Percentiles rank a stretch among this genome's conserved stretches.
Conservation (phyloP, 768 basidiomycete species). For the Hericium alpestre region DNA sequence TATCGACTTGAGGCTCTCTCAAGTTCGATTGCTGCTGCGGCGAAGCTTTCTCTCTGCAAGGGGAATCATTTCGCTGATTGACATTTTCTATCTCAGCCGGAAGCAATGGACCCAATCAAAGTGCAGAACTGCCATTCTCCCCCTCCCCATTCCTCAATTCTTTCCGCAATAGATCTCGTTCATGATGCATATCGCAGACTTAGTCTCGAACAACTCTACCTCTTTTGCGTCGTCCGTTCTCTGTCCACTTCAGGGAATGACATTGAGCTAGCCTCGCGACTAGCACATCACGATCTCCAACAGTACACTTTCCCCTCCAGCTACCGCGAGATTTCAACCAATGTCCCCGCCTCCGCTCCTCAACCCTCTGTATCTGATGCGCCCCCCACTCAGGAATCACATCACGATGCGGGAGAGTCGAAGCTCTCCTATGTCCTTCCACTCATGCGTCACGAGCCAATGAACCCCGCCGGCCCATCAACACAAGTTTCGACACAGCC, state of each 20-base stretch:
- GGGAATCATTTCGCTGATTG: background rate
- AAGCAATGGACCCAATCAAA: background rate
- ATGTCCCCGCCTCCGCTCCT: background rate
- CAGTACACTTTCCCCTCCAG: slow-evolving; percentile 50
- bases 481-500: slow-evolving; percentile 10
- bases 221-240: slow-evolving; percentile 66
- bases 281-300: slow-evolving; percentile 67
- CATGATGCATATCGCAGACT: slow-evolving; percentile 62
- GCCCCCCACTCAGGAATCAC: background rate
- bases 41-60: background rate
- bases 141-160: slow-evolving; percentile 2
- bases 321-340: background rate
- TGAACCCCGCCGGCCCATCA: background rate
- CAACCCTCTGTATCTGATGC: background rate
- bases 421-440: background rate
- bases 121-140: background rate
- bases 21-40: background rate
- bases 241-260: slow-evolving; percentile 57
- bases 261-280: slow-evolving; percentile 54
- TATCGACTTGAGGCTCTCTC: background rate
- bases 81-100: background rate
- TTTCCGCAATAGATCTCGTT: slow-evolving; percentile 31
- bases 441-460: background rate
- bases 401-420: background rate
- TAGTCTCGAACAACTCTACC: slow-evolving; percentile 53